Base-by-base conservation (phyloP, 2,329 filamentous ascomycete genomes). In the Zymoseptoria tritici region DNA sequence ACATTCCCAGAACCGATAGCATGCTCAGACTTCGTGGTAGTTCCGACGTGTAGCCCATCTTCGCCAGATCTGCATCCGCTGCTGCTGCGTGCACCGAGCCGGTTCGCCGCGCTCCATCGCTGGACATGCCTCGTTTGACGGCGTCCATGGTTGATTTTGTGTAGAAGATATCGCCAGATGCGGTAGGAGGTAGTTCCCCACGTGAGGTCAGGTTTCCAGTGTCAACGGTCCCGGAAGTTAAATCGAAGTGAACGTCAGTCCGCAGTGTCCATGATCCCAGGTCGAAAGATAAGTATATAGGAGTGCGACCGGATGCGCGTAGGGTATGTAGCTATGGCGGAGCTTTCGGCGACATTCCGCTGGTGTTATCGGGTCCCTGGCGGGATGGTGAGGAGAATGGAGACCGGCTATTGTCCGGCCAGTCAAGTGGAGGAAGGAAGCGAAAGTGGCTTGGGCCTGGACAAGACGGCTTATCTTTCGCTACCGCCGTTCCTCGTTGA, bases 31-130 rank as follows among this genome's bases (percentile, higher is more conserved):
- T 85, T 61, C 86, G 79, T 16, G 86, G 85, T 51, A 90, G 71
- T 70, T 89, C 86, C 57, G 80, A 79, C 73, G 82, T 83, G 77
- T 89, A 89, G 56, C 86, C 86, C 84, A 89, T 84, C 65, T 80
- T 80, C 61, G 81, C 84, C 68, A 87, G 78, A 56, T 82, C 81
- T 62, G 81, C 82, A 70, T 87, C 82, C 61, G 84, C 84, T 60
- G 70, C 72, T 69, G 60, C 56, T 2, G 77, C 63, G 66, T 82
- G 64, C 21, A 64, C 26, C 24, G 66, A 65, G 29, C 24, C 50
- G 26, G 56, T 53, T 49, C 62, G 57, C 42, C 56, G 55, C 9
- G 46, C 31, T 24, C 13, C 52, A 36, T 29, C 49, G 24, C 54
- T 21, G 26, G 63, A 65, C 52, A 63, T 53, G 55, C 63, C 61